phyloP scores from a whole-genome alignment of 2,329 filamentous ascomycete species.

The Botryotinia narcissicola region DNA sequence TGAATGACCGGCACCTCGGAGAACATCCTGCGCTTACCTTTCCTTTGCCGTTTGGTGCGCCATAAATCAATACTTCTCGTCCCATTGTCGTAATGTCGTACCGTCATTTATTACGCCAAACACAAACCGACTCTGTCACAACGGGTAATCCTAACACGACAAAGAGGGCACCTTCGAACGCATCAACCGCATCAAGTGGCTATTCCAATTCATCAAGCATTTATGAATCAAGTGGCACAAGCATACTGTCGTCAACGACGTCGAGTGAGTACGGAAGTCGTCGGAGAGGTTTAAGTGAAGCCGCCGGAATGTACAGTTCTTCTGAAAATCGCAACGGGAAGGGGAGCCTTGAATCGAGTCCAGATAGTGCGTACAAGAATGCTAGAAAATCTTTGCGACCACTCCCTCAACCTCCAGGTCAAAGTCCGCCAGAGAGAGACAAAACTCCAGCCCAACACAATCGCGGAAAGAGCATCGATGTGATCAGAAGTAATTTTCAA shows the following conservation, averaged over 20 bases:
- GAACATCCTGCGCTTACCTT: background rate
- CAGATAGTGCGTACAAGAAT: slow-evolving; percentile 67
- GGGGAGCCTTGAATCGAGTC: slow-evolving; percentile 44
- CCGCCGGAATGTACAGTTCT: slow-evolving; percentile 53
- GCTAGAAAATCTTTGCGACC: slow-evolving; percentile 76
- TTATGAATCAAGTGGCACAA: slow-evolving; percentile 59
- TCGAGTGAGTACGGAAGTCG: slow-evolving; percentile 63
- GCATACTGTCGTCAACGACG: slow-evolving; percentile 70
- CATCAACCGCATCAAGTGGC: slow-evolving; percentile 67
- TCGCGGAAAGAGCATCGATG: slow-evolving; percentile 59
- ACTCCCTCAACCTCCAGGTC: slow-evolving; percentile 63
- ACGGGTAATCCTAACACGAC: slow-evolving; percentile 31
- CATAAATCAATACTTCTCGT: slow-evolving; percentile 1
- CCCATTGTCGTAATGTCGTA: slow-evolving; percentile 50
- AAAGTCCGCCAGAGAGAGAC: slow-evolving; percentile 42
- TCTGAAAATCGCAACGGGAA: slow-evolving; percentile 46
- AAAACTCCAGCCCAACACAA: slow-evolving; percentile 35
- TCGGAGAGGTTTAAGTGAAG: slow-evolving; percentile 75
- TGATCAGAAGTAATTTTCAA: slow-evolving; percentile 52
- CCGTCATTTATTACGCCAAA: slow-evolving; percentile 58
- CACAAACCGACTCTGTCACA: slow-evolving; percentile 48
- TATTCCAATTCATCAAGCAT: slow-evolving; percentile 54
- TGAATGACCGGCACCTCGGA: slow-evolving; percentile 1
- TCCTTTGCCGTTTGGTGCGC: slow-evolving; percentile 11
- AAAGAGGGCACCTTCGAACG: slow-evolving; percentile 64